Base-by-base conservation (phyloP, 164 flowering plant species). In the Tinospora cordifolia region DNA sequence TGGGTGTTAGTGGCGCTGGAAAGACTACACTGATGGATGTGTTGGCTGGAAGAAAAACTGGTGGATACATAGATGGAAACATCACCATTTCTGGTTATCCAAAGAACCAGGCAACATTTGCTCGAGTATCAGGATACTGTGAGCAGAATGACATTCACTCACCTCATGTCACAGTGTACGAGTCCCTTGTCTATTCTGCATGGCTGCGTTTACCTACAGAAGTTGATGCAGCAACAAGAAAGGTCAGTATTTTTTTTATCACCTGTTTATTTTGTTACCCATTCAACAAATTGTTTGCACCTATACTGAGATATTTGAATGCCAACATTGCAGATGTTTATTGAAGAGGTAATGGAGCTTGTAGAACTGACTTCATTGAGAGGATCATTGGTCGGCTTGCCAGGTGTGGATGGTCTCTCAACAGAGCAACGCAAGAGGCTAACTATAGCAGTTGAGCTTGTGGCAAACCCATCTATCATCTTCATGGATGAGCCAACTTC, bases 1-100 rank as follows among this genome's bases (percentile, higher is more conserved):
- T 84, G 87, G 87, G 87, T 71, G 81, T 83, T 30, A 84, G 85
- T 74, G 87, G 85, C 19, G 87, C 87, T 62, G 87, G 87, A 13
- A 84, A 84, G 67, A 82, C 87, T 9, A 84, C 87, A 22, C 75
- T 84, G 54, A 76, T 84, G 85, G 87, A 84, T 74, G 87, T 82
- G 10, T 67, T 84, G 47, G 81, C 87, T 1, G 85, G 87, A 49
- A 76, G 85, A 44, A 84, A 84, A 75, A 82, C 85, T 4, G 78
- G 83, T 36, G 87, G 85, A 25, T 76, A 84, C 57, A 82, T 82
- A 2, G 81, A 82, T 1, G 87, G 85, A 71, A 66, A 44, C 57
- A 81, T 84, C 36, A 75, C 38, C 40, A 79, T 84, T 54, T 80
- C 85, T 12, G 87, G 87, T 14, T 76, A 80, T 54, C 81, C 83